These are phyloP conservation scores for Clonostachys sp. DNA, from an alignment of 2,329 filamentous ascomycete genomes.

Conservation along the genomic window DNA sequence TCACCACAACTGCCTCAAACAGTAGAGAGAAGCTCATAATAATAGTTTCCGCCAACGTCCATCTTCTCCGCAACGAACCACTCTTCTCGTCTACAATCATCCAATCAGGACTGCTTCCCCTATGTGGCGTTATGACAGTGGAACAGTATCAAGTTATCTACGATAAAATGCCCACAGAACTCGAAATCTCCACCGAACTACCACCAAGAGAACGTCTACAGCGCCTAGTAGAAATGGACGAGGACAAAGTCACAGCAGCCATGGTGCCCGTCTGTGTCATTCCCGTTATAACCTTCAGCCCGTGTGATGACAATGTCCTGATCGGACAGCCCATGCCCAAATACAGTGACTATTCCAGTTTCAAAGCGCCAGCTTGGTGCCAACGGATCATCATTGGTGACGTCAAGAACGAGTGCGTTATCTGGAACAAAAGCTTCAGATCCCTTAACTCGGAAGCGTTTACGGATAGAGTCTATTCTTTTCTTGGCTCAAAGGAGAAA, in stretches of 20 bases:
- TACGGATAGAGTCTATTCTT: slow-evolving; percentile 1
- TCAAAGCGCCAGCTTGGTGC: slow-evolving; percentile 3
- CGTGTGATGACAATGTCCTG: slow-evolving; percentile 3
- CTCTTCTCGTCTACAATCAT: slow-evolving; percentile 4
- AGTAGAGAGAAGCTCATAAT: background rate
- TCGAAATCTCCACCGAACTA: background rate
- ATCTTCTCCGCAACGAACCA: slow-evolving; percentile 2
- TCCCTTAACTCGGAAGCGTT: slow-evolving; percentile 1
- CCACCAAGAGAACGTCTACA: background rate
- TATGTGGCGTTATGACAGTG: slow-evolving; percentile 4
- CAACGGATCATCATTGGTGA: slow-evolving; percentile 11
- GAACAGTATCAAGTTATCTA: background rate
- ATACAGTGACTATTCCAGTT: slow-evolving; percentile 1
- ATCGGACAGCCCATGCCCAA: background rate
- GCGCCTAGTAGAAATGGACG: background rate
- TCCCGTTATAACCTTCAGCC: slow-evolving; percentile 2
- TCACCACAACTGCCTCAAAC: too few relatives aligned
- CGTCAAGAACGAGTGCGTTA: slow-evolving; percentile 10
- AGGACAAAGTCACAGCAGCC: slow-evolving; percentile 1
- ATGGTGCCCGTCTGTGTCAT: slow-evolving; percentile 4
- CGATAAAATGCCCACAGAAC: background rate
- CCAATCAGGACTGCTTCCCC: slow-evolving; percentile 3
- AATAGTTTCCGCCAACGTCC: background rate
- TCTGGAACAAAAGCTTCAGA: slow-evolving; percentile 12
- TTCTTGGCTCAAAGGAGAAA: background rate